Percentiles rank a stretch among this genome's conserved stretches.
These are phyloP conservation scores for Penicillium fimorum DNA, from an alignment of 495 filamentous ascomycete species.

Conservation along the genomic window DNA sequence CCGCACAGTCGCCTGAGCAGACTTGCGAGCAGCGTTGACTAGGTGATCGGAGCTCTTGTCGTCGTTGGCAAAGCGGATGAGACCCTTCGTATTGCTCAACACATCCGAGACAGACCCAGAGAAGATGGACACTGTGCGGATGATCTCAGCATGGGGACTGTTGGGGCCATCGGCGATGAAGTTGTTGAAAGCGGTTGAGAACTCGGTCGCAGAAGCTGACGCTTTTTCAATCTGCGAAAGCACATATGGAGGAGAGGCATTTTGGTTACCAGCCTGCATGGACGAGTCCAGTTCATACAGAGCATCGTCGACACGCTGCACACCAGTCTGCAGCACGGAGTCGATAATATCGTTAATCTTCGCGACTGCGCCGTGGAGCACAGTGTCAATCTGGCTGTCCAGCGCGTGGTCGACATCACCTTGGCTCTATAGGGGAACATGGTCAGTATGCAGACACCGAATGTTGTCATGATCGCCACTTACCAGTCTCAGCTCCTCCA, in stretches of 20 bases:
- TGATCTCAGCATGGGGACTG: slow-evolving; percentile 85
- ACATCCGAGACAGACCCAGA: slow-evolving; percentile 90
- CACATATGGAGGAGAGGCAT: slow-evolving; percentile 92
- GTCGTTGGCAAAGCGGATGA: slow-evolving; percentile 90
- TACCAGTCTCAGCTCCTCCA: slow-evolving; percentile 75
- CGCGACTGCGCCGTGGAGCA: slow-evolving; percentile 77
- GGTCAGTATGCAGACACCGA: background rate
- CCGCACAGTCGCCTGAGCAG: slow-evolving; percentile 83
- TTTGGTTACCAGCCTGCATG: slow-evolving; percentile 98
- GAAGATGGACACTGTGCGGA: slow-evolving; percentile 88
- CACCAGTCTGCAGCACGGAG: slow-evolving; percentile 89
- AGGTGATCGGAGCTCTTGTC: slow-evolving; percentile 90
- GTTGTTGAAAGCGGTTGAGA: slow-evolving; percentile 95
- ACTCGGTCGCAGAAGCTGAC: slow-evolving; percentile 89
- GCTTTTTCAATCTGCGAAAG: slow-evolving; percentile 97
- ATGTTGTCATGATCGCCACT: background rate
- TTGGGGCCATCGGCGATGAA: slow-evolving; percentile 96
- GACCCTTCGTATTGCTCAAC: slow-evolving; percentile 91
- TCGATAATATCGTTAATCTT: slow-evolving; percentile 99
- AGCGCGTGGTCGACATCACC: slow-evolving; percentile 77
- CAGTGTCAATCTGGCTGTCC: slow-evolving; percentile 85
- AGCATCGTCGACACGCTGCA: slow-evolving; percentile 93
- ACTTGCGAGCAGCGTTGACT: slow-evolving; percentile 74
- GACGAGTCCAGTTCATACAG: slow-evolving; percentile 94
- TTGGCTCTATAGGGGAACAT: slow-evolving; percentile 44